Evolutionary conservation across 306 rosid genomes (phyloP).

Genomic region (Notholithocarpus densiflorus): DNA sequence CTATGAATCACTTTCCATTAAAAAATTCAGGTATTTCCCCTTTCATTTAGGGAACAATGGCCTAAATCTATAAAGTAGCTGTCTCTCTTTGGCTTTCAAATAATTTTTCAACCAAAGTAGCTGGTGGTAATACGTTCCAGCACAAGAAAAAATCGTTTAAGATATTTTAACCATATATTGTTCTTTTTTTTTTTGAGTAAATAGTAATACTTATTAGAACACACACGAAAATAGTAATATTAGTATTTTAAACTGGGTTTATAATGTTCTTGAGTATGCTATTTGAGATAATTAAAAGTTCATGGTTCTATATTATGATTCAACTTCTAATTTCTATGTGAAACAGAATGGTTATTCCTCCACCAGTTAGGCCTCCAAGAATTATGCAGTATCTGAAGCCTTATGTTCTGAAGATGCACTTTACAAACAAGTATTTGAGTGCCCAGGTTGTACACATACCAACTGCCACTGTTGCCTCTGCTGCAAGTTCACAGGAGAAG

Average conservation of each 20-base stretch:
- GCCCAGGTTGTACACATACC: slow-evolving; percentile 79
- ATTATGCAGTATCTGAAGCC: slow-evolving; percentile 71
- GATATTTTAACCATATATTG: neutral
- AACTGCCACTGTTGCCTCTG: slow-evolving; percentile 79
- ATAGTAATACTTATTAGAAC: no score
- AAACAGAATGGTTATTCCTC: slow-evolving; percentile 72
- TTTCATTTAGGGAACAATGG: neutral
- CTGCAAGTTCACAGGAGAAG: slow-evolving; percentile 84
- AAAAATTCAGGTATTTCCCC: neutral
- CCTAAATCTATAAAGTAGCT: neutral
- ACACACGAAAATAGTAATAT: no score
- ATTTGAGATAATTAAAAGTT: neutral
- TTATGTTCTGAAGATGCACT: slow-evolving; percentile 82
- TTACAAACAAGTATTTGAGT: slow-evolving; percentile 73
- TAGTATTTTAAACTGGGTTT: no score
- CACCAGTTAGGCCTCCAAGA: slow-evolving; percentile 62
- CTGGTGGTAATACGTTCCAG: neutral
- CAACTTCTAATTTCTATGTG: neutral
- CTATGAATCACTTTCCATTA: neutral
- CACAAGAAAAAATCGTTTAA: neutral
- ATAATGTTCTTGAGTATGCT: neutral
- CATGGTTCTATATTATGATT: neutral
- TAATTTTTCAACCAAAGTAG: neutral
- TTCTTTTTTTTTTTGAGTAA: no score
- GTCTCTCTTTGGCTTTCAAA: neutral